These are phyloP conservation scores for Macroventuria anomochaeta DNA, from an alignment of 2,329 filamentous ascomycete species.

Conservation along the genomic window DNA sequence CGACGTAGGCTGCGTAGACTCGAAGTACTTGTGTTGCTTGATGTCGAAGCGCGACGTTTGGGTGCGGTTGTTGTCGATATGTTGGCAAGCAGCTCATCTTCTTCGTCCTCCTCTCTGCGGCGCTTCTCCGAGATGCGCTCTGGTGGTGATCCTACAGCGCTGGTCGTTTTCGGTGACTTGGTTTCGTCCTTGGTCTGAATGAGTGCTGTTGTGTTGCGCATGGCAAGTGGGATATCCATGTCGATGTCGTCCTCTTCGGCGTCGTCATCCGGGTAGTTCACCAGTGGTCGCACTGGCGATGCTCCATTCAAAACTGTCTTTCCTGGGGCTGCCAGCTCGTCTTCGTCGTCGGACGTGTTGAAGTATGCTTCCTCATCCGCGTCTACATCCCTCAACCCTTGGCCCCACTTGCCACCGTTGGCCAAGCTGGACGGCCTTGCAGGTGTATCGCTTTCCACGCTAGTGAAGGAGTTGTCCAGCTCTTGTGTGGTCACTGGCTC, in stretches of 20 bases:
- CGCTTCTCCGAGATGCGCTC: slow-evolving; percentile 89
- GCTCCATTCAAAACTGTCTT: slow-evolving; percentile 65
- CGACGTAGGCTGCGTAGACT: slow-evolving; percentile 49
- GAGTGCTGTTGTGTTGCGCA: slow-evolving; percentile 29
- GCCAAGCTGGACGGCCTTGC: slow-evolving; percentile 53
- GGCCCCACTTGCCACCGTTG: slow-evolving; percentile 67
- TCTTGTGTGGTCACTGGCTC: slow-evolving; percentile 63
- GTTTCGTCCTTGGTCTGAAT: slow-evolving; percentile 35
- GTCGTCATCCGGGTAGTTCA: slow-evolving; percentile 95
- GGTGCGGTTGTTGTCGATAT: slow-evolving; percentile 62
- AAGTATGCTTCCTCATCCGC: slow-evolving; percentile 92
- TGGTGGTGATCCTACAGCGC: slow-evolving; percentile 52
- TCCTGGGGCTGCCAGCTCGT: slow-evolving; percentile 54
- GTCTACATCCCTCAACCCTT: slow-evolving; percentile 82
- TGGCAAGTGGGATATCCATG: slow-evolving; percentile 51
- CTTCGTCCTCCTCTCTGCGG: slow-evolving; percentile 89
- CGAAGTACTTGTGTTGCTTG: slow-evolving; percentile 43
- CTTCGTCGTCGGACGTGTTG: slow-evolving; percentile 86
- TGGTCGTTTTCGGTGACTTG: slow-evolving; percentile 31
- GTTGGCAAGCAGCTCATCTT: slow-evolving; percentile 83
- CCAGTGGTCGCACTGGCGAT: slow-evolving; percentile 70
- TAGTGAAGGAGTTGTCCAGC: slow-evolving; percentile 71
- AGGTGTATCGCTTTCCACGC: slow-evolving; percentile 66
- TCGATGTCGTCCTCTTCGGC: slow-evolving; percentile 65
- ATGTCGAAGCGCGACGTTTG: slow-evolving; percentile 52